phyloP scores from a whole-genome alignment of 192 early-diverging fungal species.

The Funneliformis mosseae region DNA sequence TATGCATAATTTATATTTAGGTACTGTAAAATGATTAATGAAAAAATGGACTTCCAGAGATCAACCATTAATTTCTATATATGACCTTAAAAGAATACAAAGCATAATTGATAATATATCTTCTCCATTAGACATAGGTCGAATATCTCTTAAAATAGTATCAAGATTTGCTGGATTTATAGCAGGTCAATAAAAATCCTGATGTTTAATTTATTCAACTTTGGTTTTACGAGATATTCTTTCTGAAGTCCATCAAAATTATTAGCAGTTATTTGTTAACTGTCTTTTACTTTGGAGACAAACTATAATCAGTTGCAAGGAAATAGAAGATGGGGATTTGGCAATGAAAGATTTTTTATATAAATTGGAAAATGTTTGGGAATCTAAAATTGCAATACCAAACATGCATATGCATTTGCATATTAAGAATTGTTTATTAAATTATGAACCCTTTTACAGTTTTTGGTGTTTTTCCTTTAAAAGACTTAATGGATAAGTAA shows the following conservation, averaged over 20 bases:
- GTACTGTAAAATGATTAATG: neutral
- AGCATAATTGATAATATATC: neutral
- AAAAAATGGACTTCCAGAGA: neutral
- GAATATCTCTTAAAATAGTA: neutral
- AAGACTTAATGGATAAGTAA: neutral
- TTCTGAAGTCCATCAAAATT: neutral
- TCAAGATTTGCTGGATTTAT: neutral
- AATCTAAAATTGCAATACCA: neutral
- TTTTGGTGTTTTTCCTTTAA: constrained; percentile 7
- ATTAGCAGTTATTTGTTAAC: neutral
- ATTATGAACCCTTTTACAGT: neutral
- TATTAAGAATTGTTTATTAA: neutral
- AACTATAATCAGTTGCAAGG: neutral
- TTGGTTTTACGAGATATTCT: constrained; percentile 1
- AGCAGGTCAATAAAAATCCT: neutral
- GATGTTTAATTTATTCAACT: neutral
- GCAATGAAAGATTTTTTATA: neutral
- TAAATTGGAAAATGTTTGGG: neutral
- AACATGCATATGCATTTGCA: constrained; percentile 12
- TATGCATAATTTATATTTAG: neutral
- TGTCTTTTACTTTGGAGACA: neutral
- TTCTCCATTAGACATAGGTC: neutral
- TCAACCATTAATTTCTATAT: neutral
- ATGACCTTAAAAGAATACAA: neutral
- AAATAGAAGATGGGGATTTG: neutral